A percentile compares a stretch with the other conserved stretches of the same genome.
Evolutionary conservation across 2,329 filamentous ascomycete species (phyloP).

Genomic region (Falciphora oryzae): DNA sequence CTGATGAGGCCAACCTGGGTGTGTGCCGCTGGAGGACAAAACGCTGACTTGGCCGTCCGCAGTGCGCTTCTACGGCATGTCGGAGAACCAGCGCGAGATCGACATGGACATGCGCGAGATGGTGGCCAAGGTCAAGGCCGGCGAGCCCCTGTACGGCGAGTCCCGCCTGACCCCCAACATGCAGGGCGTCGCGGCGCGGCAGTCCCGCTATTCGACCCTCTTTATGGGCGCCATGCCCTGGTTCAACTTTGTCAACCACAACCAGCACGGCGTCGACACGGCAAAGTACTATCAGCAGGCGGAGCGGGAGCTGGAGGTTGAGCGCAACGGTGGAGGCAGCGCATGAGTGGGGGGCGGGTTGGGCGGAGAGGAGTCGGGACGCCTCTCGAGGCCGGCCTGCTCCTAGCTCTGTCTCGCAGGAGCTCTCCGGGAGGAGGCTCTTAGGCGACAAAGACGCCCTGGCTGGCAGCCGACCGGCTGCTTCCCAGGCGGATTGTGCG

Average conservation of each 20-base stretch:
- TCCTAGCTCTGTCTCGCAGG: background rate
- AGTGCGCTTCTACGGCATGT: conserved; percentile 96
- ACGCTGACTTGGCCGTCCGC: conserved; percentile 10
- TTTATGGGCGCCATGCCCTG: conserved; percentile 83
- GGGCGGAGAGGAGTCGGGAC: background rate
- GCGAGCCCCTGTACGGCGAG: conserved; percentile 82
- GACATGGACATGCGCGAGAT: conserved; percentile 98
- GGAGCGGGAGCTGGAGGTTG: conserved; percentile 85
- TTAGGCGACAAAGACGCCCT: no score
- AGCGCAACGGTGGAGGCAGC: conserved; percentile 31
- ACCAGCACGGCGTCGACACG: conserved; percentile 91
- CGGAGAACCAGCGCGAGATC: conserved; percentile 84
- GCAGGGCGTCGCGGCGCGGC: conserved; percentile 87
- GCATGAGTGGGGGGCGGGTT: background rate
- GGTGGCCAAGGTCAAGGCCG: conserved; percentile 91
- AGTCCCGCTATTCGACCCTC: conserved; percentile 84
- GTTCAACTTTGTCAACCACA: conserved; percentile 99
- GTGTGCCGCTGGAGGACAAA: background rate
- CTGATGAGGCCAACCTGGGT: background rate
- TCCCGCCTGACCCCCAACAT: conserved; percentile 76
- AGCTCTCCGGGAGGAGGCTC: no score
- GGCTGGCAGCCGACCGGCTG: no score
- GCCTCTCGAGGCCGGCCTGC: background rate
- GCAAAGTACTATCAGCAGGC: conserved; percentile 98
- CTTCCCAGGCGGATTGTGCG: background rate